Evolutionary conservation across 345 rosid genomes (phyloP).

Genomic region (Cardiospermum halicacabum): DNA sequence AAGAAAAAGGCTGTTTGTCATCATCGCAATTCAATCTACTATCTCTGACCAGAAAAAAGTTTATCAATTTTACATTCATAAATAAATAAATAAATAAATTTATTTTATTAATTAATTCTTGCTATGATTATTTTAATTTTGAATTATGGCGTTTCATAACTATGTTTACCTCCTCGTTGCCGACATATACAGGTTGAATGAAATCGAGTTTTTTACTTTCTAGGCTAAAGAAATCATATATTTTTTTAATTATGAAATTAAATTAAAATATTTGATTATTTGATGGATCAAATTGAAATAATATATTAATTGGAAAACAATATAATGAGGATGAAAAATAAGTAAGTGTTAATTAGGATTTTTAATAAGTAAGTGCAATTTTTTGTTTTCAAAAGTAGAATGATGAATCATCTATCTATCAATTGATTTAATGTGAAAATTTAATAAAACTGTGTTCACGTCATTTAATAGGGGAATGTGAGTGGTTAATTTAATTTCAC

Average conservation of each 20-base stretch:
- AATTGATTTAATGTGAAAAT: background rate
- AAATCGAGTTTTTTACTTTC: too few species aligned
- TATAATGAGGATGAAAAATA: conserved; percentile 27
- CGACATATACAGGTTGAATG: background rate
- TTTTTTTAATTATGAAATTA: too few species aligned
- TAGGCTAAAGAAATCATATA: too few species aligned
- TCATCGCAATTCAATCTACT: conserved; percentile 19
- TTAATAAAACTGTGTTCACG: background rate
- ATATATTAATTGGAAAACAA: conserved; percentile 24
- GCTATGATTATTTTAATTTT: too few species aligned
- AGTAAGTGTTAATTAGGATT: conserved; percentile 14
- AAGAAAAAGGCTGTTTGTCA: conserved; percentile 34
- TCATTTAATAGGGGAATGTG: too few species aligned
- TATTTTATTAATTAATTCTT: too few species aligned
- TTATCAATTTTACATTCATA: background rate
- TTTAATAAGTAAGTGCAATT: background rate
- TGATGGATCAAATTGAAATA: conserved; percentile 10
- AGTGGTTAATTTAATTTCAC: too few species aligned
- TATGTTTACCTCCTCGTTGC: conserved; percentile 16
- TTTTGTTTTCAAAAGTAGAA: background rate
- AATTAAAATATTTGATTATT: too few species aligned
- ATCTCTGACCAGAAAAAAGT: conserved; percentile 17
- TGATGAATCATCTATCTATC: background rate
- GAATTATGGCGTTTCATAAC: background rate
- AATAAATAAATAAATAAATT: too few species aligned